A percentile compares a stretch with the other conserved stretches of the same genome.
Evolutionary conservation across 305 asterid species (phyloP).

Genomic region (Fraxinus sp.): DNA sequence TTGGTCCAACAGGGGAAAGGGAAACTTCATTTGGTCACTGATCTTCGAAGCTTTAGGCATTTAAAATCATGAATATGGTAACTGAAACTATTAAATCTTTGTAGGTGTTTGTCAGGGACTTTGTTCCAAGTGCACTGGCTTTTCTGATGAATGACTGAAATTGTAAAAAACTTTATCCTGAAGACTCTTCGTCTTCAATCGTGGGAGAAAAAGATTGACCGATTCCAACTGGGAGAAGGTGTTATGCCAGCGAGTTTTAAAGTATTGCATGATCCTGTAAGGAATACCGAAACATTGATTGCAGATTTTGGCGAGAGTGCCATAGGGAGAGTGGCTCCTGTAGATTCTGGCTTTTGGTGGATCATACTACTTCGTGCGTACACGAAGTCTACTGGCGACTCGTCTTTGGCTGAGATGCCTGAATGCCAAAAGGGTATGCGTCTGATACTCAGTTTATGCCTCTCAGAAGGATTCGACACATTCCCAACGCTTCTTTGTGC

Average conservation of each 20-base stretch:
- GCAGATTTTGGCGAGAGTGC: constrained; percentile 95
- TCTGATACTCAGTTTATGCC: constrained; percentile 73
- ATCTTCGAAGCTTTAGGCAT: not conserved
- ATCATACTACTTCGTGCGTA: constrained; percentile 77
- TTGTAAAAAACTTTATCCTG: constrained; percentile 64
- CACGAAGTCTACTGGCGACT: constrained; percentile 80
- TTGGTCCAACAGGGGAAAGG: not conserved
- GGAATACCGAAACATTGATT: constrained; percentile 63
- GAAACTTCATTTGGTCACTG: not conserved
- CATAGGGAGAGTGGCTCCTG: constrained; percentile 89
- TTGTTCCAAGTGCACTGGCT: constrained; percentile 81
- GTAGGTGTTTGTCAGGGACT: constrained; percentile 86
- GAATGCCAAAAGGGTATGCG: constrained; percentile 89
- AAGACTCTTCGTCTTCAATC: constrained; percentile 85
- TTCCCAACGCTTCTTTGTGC: constrained; percentile 90
- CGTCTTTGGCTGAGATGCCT: constrained; percentile 73
- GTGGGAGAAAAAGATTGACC: constrained; percentile 81
- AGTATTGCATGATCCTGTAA: constrained; percentile 67
- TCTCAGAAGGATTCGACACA: constrained; percentile 84
- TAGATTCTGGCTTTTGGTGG: constrained; percentile 95
- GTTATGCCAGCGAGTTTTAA: constrained; percentile 92
- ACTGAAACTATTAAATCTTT: constrained; percentile 20
- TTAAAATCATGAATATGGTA: not conserved
- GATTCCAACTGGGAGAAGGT: constrained; percentile 81
- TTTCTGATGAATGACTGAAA: constrained; percentile 82